Base-by-base conservation (phyloP, 306 rosid genomes). In the Datisca glomerata region DNA sequence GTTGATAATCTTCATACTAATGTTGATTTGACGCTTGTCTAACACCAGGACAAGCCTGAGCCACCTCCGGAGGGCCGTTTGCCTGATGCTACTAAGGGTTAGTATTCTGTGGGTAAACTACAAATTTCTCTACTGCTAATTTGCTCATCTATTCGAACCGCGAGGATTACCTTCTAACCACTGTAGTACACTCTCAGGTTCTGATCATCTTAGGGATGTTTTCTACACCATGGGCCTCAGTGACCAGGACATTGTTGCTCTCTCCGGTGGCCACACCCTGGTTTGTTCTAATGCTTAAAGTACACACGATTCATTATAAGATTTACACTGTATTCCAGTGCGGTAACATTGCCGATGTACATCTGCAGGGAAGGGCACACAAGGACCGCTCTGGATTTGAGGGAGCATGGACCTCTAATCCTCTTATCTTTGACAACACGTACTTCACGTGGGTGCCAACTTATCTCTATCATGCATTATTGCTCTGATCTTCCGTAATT, bases 341-440 rank as follows among this genome's bases (percentile, higher is more conserved):
- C 4, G 27, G 32, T 7, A 9, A 3, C 11, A 7, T 0, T 22
- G 22, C 12, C 11, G 47, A 24, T 51, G 20, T 36, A 38, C 21
- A 27, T 17, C 21, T 41, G 21, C 58, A 91, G 98, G 98, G 98
- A 56, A 70, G 81, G 76, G 25, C 72, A 56, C 98, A 91, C 86
- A 91, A 91, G 80, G 98, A 91, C 59, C 94, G 96, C 8, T 91
- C 98, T 61, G 98, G 98, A 35, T 91, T 91, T 12, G 98, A 91
- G 69, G 98, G 98, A 4, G 76, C 98, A 0, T 91, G 96, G 98
- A 91, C 98, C n/a, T 0, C 43, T 14, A 91, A 84, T 56, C 98
- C 98, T 27, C 81, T 75, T 59, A 80, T 84, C 44, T 91, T 91
- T 15, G 98, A 91, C 58, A 84, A 80, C 74, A 25, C 94, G 0